Conservation (phyloP, 2,329 filamentous ascomycete species). For the Purpureocillium takamizusanense region DNA sequence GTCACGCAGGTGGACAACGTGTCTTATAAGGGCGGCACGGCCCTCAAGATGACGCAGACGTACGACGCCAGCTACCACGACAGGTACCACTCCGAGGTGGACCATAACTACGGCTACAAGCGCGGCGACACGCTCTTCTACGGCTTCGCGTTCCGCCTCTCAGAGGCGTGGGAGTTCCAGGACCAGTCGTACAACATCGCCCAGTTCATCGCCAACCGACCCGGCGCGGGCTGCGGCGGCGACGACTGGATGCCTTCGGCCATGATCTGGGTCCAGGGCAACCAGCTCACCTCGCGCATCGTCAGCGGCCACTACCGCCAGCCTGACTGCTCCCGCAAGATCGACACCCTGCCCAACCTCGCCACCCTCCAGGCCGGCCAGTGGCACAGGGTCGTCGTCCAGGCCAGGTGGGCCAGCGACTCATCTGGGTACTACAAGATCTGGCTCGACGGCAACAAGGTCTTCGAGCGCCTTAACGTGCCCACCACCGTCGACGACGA, state of each 20-base stretch:
- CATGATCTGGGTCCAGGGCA: slow-evolving; percentile 36
- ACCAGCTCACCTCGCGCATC: slow-evolving; percentile 32
- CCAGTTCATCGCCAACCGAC: slow-evolving; percentile 42
- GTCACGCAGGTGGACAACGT: slow-evolving; percentile 31
- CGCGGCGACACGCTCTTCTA: slow-evolving; percentile 37
- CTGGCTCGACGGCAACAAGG: slow-evolving; percentile 36
- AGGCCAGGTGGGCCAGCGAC: slow-evolving; percentile 35
- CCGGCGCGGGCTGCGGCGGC: slow-evolving; percentile 26
- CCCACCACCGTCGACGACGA: slow-evolving; percentile 35
- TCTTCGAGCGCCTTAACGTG: slow-evolving; percentile 27
- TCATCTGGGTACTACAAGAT: slow-evolving; percentile 33
- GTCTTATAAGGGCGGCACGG: slow-evolving; percentile 24
- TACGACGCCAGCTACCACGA: slow-evolving; percentile 30
- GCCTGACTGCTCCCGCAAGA: slow-evolving; percentile 14
- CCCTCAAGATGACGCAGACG: slow-evolving; percentile 36
- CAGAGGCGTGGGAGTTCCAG: slow-evolving; percentile 34
- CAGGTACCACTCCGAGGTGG: slow-evolving; percentile 40
- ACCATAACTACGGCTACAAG: slow-evolving; percentile 32
- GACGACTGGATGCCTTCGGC: slow-evolving; percentile 38
- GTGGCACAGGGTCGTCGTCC: slow-evolving; percentile 38
- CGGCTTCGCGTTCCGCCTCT: slow-evolving; percentile 41
- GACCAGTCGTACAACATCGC: slow-evolving; percentile 36
- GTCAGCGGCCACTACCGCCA: slow-evolving; percentile 16
- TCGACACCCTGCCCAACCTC: slow-evolving; percentile 16
- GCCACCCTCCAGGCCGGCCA: slow-evolving; percentile 28